Evolutionary conservation across 495 filamentous ascomycete species (phyloP), one percentile per base, ranked within the genome.

Genomic region (Trichocladium uniseriatum): DNA sequence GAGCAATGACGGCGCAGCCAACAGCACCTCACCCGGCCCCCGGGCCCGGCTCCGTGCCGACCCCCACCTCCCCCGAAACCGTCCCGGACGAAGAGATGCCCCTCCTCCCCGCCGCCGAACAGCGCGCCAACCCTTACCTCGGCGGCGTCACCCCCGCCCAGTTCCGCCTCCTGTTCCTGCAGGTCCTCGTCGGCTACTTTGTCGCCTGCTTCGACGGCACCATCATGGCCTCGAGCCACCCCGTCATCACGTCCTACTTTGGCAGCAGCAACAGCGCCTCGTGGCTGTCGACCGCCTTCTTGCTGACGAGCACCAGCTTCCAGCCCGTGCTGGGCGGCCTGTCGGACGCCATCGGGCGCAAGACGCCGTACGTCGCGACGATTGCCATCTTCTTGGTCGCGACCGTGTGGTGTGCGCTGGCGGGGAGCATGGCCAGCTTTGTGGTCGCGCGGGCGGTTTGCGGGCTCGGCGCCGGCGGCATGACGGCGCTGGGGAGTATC

Each of bases 181-280:
- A 62, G 38, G 68, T 70, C 31, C 58, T 69, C 52, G 21, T 60
- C 9, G 57, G 59, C 16, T 61, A 70, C 45, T 72, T 73, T 40
- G 57, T 73, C 15, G 60, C 65, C 22, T 71, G 68, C 52, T 89
- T 89, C 60, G 86, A 91, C 67, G 73, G 75, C 22, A 89, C 85
- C 6, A 74, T 89, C 55, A 89, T 91, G 84, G 84, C 85, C 0
- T 87, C 84, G 2, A 83, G 77, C 38, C 86, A 91, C 63, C 86
- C 86, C 8, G 83, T 87, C 28, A 88, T 91, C 44, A 89, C 86
- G 0, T 86, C 83, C 0, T 78, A 87, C 57, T 89, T 91, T 61
- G 69, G 81, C 43, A 75, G 81, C 42, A 82, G 83, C 13, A 88
- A 89, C 57, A 72, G 76, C 15, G 85, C 85, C 6, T 88, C 84